phyloP scores from a whole-genome alignment of 116 monocot genomes.

The Posidonia oceanica region DNA sequence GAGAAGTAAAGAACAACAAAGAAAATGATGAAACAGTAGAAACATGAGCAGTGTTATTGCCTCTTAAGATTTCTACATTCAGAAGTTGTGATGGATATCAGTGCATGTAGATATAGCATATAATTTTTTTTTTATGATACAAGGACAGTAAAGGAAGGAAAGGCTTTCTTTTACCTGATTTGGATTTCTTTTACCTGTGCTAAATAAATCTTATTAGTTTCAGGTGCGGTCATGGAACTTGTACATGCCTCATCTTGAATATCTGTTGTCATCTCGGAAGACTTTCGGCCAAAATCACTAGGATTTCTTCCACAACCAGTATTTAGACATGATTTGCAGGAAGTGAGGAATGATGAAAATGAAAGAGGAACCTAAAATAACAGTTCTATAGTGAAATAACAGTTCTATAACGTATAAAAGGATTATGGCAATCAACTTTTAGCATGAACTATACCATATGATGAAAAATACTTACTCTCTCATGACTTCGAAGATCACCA shows the following conservation, averaged over 20 bases:
- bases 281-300: slow-evolving; percentile 4
- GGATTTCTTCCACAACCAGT: slow-evolving; percentile 12
- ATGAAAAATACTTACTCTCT: slow-evolving; percentile 34
- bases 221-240: slow-evolving; percentile 9
- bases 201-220: slow-evolving; percentile 49
- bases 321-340: slow-evolving; percentile 44
- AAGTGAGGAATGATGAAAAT: slow-evolving; percentile 52
- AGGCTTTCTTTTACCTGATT: too few species aligned
- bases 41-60: too few species aligned
- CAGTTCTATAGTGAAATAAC: background rate
- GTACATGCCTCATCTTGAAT: background rate
- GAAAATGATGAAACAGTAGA: too few species aligned
- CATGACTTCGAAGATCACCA: slow-evolving; percentile 85
- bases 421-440: background rate
- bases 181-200: slow-evolving; percentile 52
- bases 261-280: background rate
- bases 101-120: too few species aligned
- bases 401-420: background rate
- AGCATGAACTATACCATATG: background rate
- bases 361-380: slow-evolving; percentile 49
- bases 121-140: too few species aligned
- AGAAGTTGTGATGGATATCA: too few species aligned
- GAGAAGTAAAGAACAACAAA: too few species aligned
- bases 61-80: too few species aligned
- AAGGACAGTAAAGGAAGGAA: too few species aligned